These are phyloP conservation scores for Torulaspora maleeae DNA, from an alignment of 805 yeast species.

Conservation along the genomic window DNA sequence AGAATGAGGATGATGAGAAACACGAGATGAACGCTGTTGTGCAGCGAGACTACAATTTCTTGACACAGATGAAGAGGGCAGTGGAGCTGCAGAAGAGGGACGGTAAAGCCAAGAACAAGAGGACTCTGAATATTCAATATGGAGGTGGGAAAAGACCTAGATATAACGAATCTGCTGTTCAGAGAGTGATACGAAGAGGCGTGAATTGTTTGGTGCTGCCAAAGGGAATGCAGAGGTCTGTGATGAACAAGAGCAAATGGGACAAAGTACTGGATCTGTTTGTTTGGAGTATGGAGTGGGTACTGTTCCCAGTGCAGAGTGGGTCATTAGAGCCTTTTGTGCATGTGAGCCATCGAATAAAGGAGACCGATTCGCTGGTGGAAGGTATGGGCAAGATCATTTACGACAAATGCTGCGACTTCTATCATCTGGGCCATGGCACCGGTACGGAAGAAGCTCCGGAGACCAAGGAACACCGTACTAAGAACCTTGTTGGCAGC, in stretches of 20 bases:
- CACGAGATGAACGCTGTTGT: conserved; percentile 43
- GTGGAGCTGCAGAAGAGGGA: conserved; percentile 58
- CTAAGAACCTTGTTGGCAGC: conserved; percentile 12
- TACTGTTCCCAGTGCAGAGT: conserved; percentile 33
- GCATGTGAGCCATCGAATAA: conserved; percentile 38
- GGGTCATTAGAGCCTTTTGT: conserved; percentile 25
- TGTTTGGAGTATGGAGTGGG: conserved; percentile 81
- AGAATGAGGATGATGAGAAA: conserved; percentile 34
- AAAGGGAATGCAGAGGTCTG: conserved; percentile 66
- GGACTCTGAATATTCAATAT: conserved; percentile 35
- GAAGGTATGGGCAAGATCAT: conserved; percentile 34
- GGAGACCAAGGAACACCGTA: conserved; percentile 17
- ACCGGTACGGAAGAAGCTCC: conserved; percentile 7
- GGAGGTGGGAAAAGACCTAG: conserved; percentile 17
- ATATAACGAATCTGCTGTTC: conserved; percentile 17
- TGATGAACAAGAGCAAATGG: conserved; percentile 61
- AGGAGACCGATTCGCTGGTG: conserved; percentile 31
- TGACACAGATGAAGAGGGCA: conserved; percentile 54
- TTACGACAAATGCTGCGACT: conserved; percentile 26
- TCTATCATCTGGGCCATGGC: conserved; percentile 11
- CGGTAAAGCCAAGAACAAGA: conserved; percentile 41
- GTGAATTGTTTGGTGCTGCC: conserved; percentile 62
- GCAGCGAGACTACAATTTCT: conserved; percentile 79
- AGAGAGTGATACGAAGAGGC: conserved; percentile 49
- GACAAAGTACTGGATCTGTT: conserved; percentile 57